Evolutionary conservation across 1,284 basidiomycete species (phyloP).

Genomic region (Ganoderma lucidum): DNA sequence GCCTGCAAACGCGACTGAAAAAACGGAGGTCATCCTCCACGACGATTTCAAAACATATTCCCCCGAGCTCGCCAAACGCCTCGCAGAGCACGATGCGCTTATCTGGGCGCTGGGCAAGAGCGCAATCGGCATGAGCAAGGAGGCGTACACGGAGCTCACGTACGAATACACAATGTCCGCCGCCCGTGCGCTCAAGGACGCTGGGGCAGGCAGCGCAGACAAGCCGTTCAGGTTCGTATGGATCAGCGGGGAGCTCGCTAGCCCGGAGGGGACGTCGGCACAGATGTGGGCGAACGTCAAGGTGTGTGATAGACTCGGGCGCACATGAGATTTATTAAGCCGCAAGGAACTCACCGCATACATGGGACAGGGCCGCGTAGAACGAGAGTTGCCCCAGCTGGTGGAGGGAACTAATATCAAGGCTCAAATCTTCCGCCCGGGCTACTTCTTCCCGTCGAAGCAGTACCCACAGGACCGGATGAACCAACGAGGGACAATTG

Average conservation of each 20-base stretch:
- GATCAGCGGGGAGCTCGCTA: constrained; percentile 44
- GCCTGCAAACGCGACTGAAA: constrained; percentile 41
- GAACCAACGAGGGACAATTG: constrained; percentile 37
- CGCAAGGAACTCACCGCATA: not conserved
- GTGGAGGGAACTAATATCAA: constrained; percentile 34
- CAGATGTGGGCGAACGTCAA: constrained; percentile 46
- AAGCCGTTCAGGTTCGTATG: constrained; percentile 46
- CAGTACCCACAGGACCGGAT: constrained; percentile 40
- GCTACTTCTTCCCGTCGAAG: constrained; percentile 43
- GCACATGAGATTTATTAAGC: not conserved
- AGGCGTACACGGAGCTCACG: constrained; percentile 48
- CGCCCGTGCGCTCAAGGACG: constrained; percentile 43
- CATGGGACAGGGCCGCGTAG: constrained; percentile 41
- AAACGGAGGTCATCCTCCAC: constrained; percentile 44
- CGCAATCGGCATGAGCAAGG: constrained; percentile 44
- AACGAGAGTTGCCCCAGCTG: constrained; percentile 38
- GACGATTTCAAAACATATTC: constrained; percentile 47
- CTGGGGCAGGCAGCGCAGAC: constrained; percentile 38
- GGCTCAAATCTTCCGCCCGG: constrained; percentile 41
- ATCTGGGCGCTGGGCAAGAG: constrained; percentile 50
- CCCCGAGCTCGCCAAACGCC: constrained; percentile 39
- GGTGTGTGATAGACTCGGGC: constrained; percentile 32
- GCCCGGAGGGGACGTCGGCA: constrained; percentile 40
- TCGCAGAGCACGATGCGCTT: constrained; percentile 48
- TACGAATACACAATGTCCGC: constrained; percentile 45